Conservation (phyloP, 2,329 filamentous ascomycete species). For the Elsinoe perseae region DNA sequence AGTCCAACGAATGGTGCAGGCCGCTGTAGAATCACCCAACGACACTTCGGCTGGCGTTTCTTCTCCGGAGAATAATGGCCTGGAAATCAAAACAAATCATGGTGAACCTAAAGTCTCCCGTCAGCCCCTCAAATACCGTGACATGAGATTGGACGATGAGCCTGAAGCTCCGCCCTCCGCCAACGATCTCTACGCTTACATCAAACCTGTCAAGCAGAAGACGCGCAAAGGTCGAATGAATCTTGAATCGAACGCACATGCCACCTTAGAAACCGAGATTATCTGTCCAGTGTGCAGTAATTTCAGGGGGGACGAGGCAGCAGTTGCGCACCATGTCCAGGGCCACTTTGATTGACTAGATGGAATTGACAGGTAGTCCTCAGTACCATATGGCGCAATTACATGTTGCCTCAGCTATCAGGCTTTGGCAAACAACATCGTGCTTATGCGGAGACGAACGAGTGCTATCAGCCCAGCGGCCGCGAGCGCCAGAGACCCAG, state of each 20-base stretch:
- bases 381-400: too few relatives aligned
- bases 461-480: slow-evolving; percentile 8
- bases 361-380: too few relatives aligned
- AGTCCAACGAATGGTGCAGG: slow-evolving; percentile 62
- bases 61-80: slow-evolving; percentile 14
- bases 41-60: slow-evolving; percentile 20
- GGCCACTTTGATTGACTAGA: slow-evolving; percentile 42
- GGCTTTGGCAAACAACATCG: neutral
- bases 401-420: neutral
- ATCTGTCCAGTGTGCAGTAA: slow-evolving; percentile 57
- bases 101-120: neutral
- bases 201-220: slow-evolving; percentile 34
- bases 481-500: slow-evolving; percentile 28
- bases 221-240: slow-evolving; percentile 22
- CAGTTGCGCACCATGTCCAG: slow-evolving; percentile 60
- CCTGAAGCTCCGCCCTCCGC: slow-evolving; percentile 31
- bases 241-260: slow-evolving; percentile 20
- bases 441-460: slow-evolving; percentile 1
- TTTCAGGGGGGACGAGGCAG: slow-evolving; percentile 61
- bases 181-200: slow-evolving; percentile 47
- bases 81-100: neutral
- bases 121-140: slow-evolving; percentile 17
- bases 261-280: slow-evolving; percentile 19
- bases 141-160: slow-evolving; percentile 22
- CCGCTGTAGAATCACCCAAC: too few relatives aligned